Evolutionary conservation across 805 yeast genomes (phyloP), one percentile per base, ranked within the genome.

Genomic region (Teunomyces pallodes): DNA sequence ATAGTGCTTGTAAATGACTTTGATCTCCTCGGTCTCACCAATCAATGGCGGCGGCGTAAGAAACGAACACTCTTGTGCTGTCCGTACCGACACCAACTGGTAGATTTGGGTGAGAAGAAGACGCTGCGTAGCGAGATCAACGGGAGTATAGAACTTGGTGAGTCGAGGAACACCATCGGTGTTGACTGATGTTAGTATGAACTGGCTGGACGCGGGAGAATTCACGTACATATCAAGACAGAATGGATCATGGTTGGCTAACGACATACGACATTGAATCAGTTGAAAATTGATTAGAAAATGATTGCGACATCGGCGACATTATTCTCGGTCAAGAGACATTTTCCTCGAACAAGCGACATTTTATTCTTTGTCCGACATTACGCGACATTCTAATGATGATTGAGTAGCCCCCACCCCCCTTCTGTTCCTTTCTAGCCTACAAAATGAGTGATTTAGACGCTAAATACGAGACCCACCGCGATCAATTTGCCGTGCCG

Each of bases 1-100:
- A 60, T 91, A 94, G 61, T 90, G 95, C 51, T 97, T 77, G 68
- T 92, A 94, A 30, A 94, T 92, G 43, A 94, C 96, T 53, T 89
- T 84, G 55, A 92, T 86, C 53, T 83, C 89, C 9, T 84, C 89
- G 47, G 81, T 65, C 48, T 83, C 83, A 58, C 81, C 80, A 31
- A 90, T 67, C 45, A 87, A 71, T 7, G 95, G 87, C 0, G 98
- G 98, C 1, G 96, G 90, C 0, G 96, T 87, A 16, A 92, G 72
- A 61, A 92, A 91, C 20, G 95, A 88, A 52, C 97, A 90, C 59
- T 91, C 96, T 33, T 80, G 74, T 13, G 86, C 78, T 16, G 84
- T 79, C 47, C 98, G 69, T 33, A 77, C 81, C 30, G 86, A 81
- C 27, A 94, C 84, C 43, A 90, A 72, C 49, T 83, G 87, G 66